Base-by-base conservation (phyloP, 345 rosid species). In the Excoecaria cochinchinensis region DNA sequence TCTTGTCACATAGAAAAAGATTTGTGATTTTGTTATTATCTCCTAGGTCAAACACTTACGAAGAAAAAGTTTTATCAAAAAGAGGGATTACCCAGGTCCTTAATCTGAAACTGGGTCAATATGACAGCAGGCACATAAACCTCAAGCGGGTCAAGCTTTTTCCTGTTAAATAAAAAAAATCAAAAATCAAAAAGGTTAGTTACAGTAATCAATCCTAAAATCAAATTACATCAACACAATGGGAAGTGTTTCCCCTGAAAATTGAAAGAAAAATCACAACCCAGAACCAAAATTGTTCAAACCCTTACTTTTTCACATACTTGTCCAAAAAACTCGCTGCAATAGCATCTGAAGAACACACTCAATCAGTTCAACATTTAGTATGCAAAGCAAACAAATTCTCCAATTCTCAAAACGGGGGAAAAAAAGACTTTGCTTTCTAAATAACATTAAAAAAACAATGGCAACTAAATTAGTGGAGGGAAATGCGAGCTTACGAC, bases 121-220 rank as follows among this genome's bases (percentile, higher is more conserved):
- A 91, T 87, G 64, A 92, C 91, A 46, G 94, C 95, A 74, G 97
- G 97, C 52, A 91, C 87, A 78, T 88, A 90, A 73, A 84, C 85
- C 74, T 86, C 97, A 31, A 95, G 82, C 24, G 99, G 97, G 76
- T 92, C 97, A 66, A 92, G 97, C 82, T 84, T 87, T 78, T 95
- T 95, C 88, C 93, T 94, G 84, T 66, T 68, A 47, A 78, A 71
- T 24, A 31, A 65, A 36, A 53, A 53, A 72, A n/a, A 73, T 16
- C 17, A 24, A 2, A 15, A 60, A 11, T 15, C 13, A 21, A 47
- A 78, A 9, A 0, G 13, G 12, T 52, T 24, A 66, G 4, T 31
- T 31, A 31, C 31, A 31, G 2, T 31, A 31, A 31, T 31, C 31
- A 31, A 31, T 31, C 31, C 31, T 31, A 31, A 31, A 31, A 31